phyloP scores from a whole-genome alignment of 306 rosid species.

The Sophora flavescens region DNA sequence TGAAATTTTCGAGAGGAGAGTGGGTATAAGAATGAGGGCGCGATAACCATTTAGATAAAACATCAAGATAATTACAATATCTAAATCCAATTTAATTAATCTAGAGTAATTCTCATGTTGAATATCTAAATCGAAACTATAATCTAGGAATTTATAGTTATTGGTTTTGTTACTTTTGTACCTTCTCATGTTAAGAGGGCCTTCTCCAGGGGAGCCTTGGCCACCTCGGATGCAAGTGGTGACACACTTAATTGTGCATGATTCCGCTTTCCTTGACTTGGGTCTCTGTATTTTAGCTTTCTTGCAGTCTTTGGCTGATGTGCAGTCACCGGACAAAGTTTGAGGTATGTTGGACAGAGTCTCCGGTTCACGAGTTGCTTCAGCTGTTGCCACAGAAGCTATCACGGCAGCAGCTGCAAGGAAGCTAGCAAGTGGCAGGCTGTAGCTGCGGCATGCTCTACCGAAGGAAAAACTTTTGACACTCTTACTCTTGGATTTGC shows the following conservation, averaged over 20 bases:
- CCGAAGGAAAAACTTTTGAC: neutral
- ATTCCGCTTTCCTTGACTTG: slow-evolving; percentile 84
- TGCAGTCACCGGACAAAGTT: slow-evolving; percentile 83
- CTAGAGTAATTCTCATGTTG: too few relatives aligned
- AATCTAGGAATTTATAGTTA: neutral
- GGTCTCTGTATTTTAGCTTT: slow-evolving; percentile 82
- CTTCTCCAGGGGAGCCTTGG: slow-evolving; percentile 97
- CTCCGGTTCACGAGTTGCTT: slow-evolving; percentile 47
- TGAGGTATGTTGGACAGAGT: slow-evolving; percentile 88
- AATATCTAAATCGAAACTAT: neutral
- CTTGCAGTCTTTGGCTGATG: slow-evolving; percentile 61
- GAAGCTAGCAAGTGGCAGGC: slow-evolving; percentile 47
- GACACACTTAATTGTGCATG: slow-evolving; percentile 87
- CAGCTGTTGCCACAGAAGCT: slow-evolving; percentile 48
- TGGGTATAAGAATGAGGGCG: neutral
- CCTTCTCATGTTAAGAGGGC: slow-evolving; percentile 85
- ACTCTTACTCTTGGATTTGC: slow-evolving; percentile 3
- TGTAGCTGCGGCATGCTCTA: slow-evolving; percentile 40
- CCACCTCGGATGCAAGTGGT: slow-evolving; percentile 93
- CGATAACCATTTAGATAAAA: neutral
- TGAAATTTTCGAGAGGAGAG: slow-evolving; percentile 46
- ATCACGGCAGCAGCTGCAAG: slow-evolving; percentile 58
- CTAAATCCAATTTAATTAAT: neutral
- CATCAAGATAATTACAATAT: neutral
- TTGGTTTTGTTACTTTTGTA: slow-evolving; percentile 12